Percentiles rank a stretch among this genome's conserved stretches.
Evolutionary conservation across 257 asterid genomes (phyloP).

Genomic region (Gynochthodes officinalis): DNA sequence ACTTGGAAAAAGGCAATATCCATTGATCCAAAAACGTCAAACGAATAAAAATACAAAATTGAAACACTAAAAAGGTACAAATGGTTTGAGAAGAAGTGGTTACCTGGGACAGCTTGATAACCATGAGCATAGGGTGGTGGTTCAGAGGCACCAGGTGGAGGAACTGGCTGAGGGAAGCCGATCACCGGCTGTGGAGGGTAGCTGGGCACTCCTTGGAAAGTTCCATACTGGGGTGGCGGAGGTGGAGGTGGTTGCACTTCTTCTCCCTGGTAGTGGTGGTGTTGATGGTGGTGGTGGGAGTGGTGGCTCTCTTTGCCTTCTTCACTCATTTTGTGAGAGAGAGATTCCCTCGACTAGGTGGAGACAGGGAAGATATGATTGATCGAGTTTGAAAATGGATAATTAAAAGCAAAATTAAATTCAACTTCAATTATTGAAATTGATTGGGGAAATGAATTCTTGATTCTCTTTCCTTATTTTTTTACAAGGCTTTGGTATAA

Average conservation of each 20-base stretch:
- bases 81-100: neutral
- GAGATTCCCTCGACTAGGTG: neutral
- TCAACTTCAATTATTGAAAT: slow-evolving; percentile 1
- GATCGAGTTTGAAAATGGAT: neutral
- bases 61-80: neutral
- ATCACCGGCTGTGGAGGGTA: slow-evolving; percentile 61
- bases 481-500: neutral
- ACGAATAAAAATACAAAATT: neutral
- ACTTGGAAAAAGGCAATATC: neutral
- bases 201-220: slow-evolving; percentile 78
- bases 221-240: slow-evolving; percentile 57
- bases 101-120: slow-evolving; percentile 87
- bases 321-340: slow-evolving; percentile 40
- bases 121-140: slow-evolving; percentile 59
- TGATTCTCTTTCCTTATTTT: neutral
- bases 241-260: slow-evolving; percentile 28
- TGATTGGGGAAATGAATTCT: neutral
- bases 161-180: slow-evolving; percentile 86
- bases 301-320: slow-evolving; percentile 41
- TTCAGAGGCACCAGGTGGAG: slow-evolving; percentile 70
- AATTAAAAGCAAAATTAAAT: neutral
- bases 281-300: slow-evolving; percentile 26
- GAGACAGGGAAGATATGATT: neutral
- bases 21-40: neutral
- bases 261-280: slow-evolving; percentile 10